These are phyloP conservation scores for Waltiozyma sp. DNA, from an alignment of 1,139 yeast species.

Conservation along the genomic window DNA sequence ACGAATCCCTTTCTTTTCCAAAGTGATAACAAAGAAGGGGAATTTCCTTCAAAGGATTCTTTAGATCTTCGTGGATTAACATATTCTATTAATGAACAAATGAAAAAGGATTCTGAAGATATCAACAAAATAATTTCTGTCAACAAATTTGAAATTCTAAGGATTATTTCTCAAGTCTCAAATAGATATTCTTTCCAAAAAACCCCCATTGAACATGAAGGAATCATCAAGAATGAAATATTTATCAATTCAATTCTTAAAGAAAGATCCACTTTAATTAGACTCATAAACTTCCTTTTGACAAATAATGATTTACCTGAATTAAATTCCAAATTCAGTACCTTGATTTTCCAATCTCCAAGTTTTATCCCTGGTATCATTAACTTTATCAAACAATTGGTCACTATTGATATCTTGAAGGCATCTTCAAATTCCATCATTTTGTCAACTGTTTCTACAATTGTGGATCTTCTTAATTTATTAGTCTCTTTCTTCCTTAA, in stretches of 20 bases:
- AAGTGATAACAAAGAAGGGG: background rate
- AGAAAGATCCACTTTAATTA: constrained; percentile 30
- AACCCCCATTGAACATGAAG: background rate
- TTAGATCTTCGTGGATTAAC: constrained; percentile 11
- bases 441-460: constrained; percentile 21
- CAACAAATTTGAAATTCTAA: constrained; percentile 32
- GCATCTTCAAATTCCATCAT: constrained; percentile 12
- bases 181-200: constrained; percentile 10
- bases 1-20: constrained; percentile 29
- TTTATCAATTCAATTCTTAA: constrained; percentile 28
- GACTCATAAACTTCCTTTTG: constrained; percentile 10
- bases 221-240: constrained; percentile 6
- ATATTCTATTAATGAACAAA: constrained; percentile 4
- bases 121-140: constrained; percentile 24
- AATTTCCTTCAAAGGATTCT: constrained; percentile 5
- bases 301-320: constrained; percentile 10
- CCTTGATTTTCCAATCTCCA: constrained; percentile 3
- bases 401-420: constrained; percentile 18
- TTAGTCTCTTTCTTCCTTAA: constrained; percentile 29
- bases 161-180: constrained; percentile 34
- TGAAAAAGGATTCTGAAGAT: constrained; percentile 19
- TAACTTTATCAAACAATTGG: background rate
- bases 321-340: constrained; percentile 14
- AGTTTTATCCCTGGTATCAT: background rate
- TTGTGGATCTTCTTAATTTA: constrained; percentile 34